Conservation (phyloP, 2,329 filamentous ascomycete species). For the Botrytis cinerea region DNA sequence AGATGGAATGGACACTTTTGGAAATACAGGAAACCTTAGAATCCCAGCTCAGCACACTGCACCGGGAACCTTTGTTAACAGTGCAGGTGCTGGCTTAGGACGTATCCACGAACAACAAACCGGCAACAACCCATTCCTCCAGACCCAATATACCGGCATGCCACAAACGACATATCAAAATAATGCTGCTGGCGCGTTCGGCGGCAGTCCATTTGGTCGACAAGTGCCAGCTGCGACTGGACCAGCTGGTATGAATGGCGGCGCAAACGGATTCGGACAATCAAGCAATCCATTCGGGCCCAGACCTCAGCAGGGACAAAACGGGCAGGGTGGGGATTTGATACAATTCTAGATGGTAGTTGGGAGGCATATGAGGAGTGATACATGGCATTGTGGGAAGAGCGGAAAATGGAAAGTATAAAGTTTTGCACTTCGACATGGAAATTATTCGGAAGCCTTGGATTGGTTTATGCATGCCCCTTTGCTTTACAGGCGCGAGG, state of each 20-base stretch:
- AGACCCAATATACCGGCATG: constrained; percentile 80
- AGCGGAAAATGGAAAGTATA: constrained; percentile 23
- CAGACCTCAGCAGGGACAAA: constrained; percentile 52
- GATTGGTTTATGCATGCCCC: constrained; percentile 17
- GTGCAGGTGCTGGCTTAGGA: constrained; percentile 77
- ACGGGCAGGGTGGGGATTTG: constrained; percentile 40
- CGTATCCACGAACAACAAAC: constrained; percentile 60
- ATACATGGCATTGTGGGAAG: not conserved
- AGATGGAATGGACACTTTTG: constrained; percentile 95
- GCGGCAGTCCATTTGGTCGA: constrained; percentile 34
- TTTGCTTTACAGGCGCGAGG: constrained; percentile 21
- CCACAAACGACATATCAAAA: constrained; percentile 58
- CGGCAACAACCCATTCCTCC: constrained; percentile 87
- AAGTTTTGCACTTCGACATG: constrained; percentile 25
- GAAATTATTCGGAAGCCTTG: constrained; percentile 15
- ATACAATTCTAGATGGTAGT: constrained; percentile 39
- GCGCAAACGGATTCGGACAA: constrained; percentile 44
- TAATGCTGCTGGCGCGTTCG: constrained; percentile 39
- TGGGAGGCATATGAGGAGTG: not conserved
- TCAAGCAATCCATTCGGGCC: constrained; percentile 58
- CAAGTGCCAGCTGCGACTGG: constrained; percentile 59
- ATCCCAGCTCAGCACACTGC: constrained; percentile 96
- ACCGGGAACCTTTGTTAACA: constrained; percentile 95
- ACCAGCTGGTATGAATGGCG: constrained; percentile 57
- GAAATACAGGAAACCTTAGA: constrained; percentile 93